Base-by-base conservation (phyloP, 306 rosid genomes). In the Cucurbita pepo region DNA sequence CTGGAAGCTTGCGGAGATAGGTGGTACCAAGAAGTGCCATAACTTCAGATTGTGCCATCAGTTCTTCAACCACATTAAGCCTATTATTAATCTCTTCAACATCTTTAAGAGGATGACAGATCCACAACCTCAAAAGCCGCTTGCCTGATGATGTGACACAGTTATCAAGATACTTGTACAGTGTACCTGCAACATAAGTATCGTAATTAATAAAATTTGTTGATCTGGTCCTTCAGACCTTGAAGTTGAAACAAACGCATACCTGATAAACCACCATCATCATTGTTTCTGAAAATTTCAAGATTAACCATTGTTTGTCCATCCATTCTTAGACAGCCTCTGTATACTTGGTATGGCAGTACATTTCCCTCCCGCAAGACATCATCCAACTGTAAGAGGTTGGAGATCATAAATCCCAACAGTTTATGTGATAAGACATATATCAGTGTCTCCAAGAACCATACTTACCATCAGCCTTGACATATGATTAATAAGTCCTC, bases 221-320 rank as follows among this genome's bases (percentile, higher is more conserved):
- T 2, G 1, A 4, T 25, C 19, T 12, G 3, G 22, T 25, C 44
- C 13, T 43, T 45, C 73, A 47, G 73, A 48, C 57, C 43, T 45
- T 43, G 56, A 13, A 69, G 25, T 56, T 3, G 56, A 30, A 43
- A 57, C 54, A 61, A 62, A 71, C n/a, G 79, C 94, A 78, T 82
- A 79, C 98, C 97, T 82, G 91, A 82, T 76, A 80, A 80, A 51
- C 96, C 89, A 77, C 97, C 98, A 75, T 93, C 96, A 36, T 85
- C 96, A 71, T 80, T 93, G 80, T 93, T 93, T 65, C 78, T 83
- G 81, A 93, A 93, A 57, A 93, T 86, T 85, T 93, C 98, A 64
- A 93, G 92, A 87, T 93, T 93, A 64, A 86, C 79, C 82, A 90
- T 84, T 21, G 98, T 93, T 73, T 92, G 97, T 64, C 98, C 98